Base-by-base conservation (phyloP, 192 early-diverging fungal genomes). In the Podila epicladia region DNA sequence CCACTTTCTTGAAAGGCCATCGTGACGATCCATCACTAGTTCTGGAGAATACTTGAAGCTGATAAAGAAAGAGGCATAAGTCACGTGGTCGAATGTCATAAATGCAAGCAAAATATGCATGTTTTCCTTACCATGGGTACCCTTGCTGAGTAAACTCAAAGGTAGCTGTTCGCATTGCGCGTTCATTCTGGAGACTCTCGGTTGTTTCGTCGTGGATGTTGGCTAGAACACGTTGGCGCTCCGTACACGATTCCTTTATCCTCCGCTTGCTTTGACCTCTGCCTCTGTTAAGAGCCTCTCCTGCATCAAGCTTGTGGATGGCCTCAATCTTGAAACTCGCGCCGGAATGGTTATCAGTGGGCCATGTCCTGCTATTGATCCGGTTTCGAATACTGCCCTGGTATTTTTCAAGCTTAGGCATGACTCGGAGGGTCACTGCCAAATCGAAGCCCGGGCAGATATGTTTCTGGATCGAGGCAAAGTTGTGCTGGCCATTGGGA, bases 371-470 rank as follows among this genome's bases (percentile, higher is more conserved):
- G 51, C 89, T 91, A 37, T 88, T 85, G 15, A 89, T 74, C 28
- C 85, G 68, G 77, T 89, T 51, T 24, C 84, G 86, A n/a, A 88
- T 69, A 0, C 89, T 91, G 9, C 91, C 91, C 28, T 90, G 87
- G 82, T 96, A 96, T 12, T 84, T 82, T 20, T 83, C 77, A 15
- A 96, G 82, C 28, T 90, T 91, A 1, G 95, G 95, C 1, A 95
- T 71, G 1, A 95, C 86, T 15, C 93, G 85, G 22, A 96, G 67
- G 4, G 86, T 92, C 11, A 94, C 91, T 38, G 85, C 71, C 24
- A 96, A 58, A 69, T 95, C 94, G 69, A 92, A 88, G 55, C 85
- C 82, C 8, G 91, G 86, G 29, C 85, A 68, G 38, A 72, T 75
- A 38, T 71, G 73, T 22, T 71, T 67, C 22, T 69, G 64, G 31